Evolutionary conservation across 306 rosid genomes (phyloP), one percentile per base, ranked within the genome.

Genomic region (Ochetophila trinervis): DNA sequence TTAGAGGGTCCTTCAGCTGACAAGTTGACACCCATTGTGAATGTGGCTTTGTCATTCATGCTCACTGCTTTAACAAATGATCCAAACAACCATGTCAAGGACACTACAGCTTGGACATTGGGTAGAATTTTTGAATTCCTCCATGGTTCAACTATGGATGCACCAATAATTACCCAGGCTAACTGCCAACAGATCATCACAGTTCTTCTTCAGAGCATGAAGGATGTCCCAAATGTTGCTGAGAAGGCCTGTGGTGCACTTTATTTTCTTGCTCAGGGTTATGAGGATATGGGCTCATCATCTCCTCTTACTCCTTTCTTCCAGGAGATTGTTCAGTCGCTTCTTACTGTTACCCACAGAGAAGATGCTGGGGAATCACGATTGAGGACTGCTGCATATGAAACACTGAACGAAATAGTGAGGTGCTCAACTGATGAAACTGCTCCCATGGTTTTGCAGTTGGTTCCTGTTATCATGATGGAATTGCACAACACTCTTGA

Each of bases 171-270:
- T 62, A 88, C 86, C 54, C 90, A 87, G 69, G 84, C 83, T 55
- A 85, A 91, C 70, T 79, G 83, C 75, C 90, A 91, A 71, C 95
- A 91, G 75, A 87, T 88, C 70, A 77, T 91, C 70, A 75, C 93
- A 16, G 97, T 88, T 76, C 85, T 91, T 73, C 87, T 91, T 70
- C 91, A 91, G 78, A 91, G 97, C 79, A 91, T 91, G 97, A 88
- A 82, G 27, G 97, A 91, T 77, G 95, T 83, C 44, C 90, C 95
- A 60, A 91, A 91, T 84, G 95, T 91, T 59, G 95, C 97, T 45
- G 95, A 91, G 87, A 91, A 91, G 76, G 97, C 95, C 65, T 91
- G 97, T 60, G 91, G 97, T 34, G 97, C 97, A 62, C 88, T 90
- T 65, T 90, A 90, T 80, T 90, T 82, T 73, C 90, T 90, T 15